Base-by-base conservation (phyloP, 805 yeast genomes). In the Pichia rugopelliculosa region DNA sequence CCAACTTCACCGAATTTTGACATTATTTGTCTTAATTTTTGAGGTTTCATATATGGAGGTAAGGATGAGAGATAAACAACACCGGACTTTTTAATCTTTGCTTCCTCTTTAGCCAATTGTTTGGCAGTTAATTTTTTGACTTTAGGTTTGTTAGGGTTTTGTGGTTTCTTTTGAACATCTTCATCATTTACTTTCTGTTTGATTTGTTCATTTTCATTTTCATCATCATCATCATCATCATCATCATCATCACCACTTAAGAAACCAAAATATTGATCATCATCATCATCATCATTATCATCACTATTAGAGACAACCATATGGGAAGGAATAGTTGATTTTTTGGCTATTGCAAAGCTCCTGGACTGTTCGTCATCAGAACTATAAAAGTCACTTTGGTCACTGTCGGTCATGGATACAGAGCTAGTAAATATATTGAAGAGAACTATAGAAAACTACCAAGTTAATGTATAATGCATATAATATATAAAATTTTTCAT, bases 21-120 rank as follows among this genome's bases (percentile, higher is more conserved):
- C 30, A 93, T 69, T 12, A 93, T 76, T 44, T 89, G 93, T 57
- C 95, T 75, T 67, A 93, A 71, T 62, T 89, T 93, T 2, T 84
- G 79, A 1, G 99, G 98, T 62, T 90, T 90, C 99, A 93, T 93
- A 61, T 85, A 93, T 23, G 99, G 99, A 0, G 99, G 99, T 10
- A 93, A 77, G 43, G 83, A 77, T 0, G 97, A 89, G 3, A 93
- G 65, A 57, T 93, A 93, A n/a, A 95, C 83, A 2, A 93, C 96
- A 6, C 99, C 99, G 0, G 96, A 82, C 56, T 77, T 81, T 51
- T 74, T 78, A 34, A 77, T 73, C 55, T 75, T 76, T 55, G 74
- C 74, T 51, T 76, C 73, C 51, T 76, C 77, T 59, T 79, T 68
- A 6, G 61, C 75, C n/a, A 80, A 62, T 52, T 78, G 77, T 41